Evolutionary conservation across 345 rosid genomes (phyloP).

Genomic region (Eucalyptus pumila): DNA sequence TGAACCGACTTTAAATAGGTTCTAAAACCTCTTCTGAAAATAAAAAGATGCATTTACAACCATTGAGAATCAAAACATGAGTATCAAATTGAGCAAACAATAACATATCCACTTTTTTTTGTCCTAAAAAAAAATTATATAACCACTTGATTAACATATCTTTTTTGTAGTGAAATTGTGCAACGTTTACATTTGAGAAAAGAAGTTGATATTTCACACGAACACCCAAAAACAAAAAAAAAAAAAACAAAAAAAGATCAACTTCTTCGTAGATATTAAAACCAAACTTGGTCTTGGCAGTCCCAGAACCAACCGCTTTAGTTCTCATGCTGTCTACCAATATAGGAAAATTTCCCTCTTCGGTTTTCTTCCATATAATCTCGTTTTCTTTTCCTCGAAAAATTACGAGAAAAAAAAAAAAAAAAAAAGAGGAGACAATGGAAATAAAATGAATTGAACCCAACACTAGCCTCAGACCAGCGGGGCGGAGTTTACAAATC

Average conservation of each 20-base stretch:
- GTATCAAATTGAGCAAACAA: background rate
- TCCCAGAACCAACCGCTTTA: background rate
- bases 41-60: background rate
- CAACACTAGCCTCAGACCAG: background rate
- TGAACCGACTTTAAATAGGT: background rate
- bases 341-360: background rate
- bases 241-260: no score
- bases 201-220: no score
- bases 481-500: background rate
- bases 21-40: background rate
- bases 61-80: background rate
- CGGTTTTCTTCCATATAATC: background rate
- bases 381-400: background rate
- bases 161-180: background rate
- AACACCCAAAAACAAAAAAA: no score
- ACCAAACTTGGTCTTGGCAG: background rate
- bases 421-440: background rate
- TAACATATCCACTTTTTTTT: background rate
- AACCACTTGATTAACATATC: background rate
- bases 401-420: background rate
- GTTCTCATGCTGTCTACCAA: background rate
- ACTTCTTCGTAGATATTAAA: background rate
- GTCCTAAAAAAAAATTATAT: background rate
- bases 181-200: background rate
- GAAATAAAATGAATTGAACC: background rate